phyloP scores from a whole-genome alignment of 1,139 yeast genomes.

The Suhomyces atakaporum region DNA sequence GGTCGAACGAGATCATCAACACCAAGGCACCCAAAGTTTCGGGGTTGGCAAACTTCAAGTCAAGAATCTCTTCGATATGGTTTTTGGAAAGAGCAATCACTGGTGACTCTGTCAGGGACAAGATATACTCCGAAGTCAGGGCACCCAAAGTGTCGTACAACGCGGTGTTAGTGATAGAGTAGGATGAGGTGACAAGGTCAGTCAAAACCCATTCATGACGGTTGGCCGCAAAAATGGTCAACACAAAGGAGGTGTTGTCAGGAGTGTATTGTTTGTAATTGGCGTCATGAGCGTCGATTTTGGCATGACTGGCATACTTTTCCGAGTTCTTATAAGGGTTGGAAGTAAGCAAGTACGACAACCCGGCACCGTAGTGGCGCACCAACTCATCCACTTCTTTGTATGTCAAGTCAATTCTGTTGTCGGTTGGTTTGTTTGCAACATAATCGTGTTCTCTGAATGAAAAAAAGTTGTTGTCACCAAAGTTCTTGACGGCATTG shows the following conservation, averaged over 20 bases:
- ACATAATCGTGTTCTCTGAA: constrained; percentile 22
- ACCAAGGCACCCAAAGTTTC: constrained; percentile 20
- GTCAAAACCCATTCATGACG: constrained; percentile 28
- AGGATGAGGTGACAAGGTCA: constrained; percentile 24
- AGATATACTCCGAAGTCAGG: constrained; percentile 24
- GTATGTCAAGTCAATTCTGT: constrained; percentile 17
- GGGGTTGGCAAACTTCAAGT: constrained; percentile 20
- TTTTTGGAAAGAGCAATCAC: constrained; percentile 21
- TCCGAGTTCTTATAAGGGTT: constrained; percentile 21
- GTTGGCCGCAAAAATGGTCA: constrained; percentile 25
- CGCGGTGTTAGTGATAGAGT: constrained; percentile 28
- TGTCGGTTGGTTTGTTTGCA: constrained; percentile 17
- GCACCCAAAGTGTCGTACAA: constrained; percentile 31
- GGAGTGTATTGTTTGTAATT: constrained; percentile 17
- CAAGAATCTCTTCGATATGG: constrained; percentile 19
- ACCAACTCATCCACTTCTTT: constrained; percentile 19
- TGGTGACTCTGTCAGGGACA: constrained; percentile 26
- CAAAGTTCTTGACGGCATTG: constrained; percentile 16
- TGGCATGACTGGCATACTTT: constrained; percentile 21
- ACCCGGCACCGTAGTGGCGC: constrained; percentile 23
- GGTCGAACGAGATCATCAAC: constrained; percentile 26
- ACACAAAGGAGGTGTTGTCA: constrained; percentile 24
- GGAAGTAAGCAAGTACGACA: constrained; percentile 22
- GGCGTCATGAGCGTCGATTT: constrained; percentile 22
- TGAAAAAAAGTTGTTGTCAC: constrained; percentile 18